A percentile compares a stretch with the other conserved stretches of the same genome.
Evolutionary conservation across 352 stramenopile genomes (phyloP).

Genomic region (Aphanomyces astaci): DNA sequence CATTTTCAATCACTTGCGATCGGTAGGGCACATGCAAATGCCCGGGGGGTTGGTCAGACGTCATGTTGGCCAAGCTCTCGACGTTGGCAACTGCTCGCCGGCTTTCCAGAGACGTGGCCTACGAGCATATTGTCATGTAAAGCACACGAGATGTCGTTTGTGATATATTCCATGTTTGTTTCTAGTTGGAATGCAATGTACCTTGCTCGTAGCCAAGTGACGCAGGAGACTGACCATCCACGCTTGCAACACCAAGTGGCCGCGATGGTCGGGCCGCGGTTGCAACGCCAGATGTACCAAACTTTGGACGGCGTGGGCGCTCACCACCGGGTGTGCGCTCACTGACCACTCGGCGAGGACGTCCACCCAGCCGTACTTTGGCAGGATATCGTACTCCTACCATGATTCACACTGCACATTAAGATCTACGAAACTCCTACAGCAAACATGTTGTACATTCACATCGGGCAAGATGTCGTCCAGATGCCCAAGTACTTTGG

Average conservation of each 20-base stretch:
- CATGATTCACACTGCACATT: background rate
- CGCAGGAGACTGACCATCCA: conserved; percentile 18
- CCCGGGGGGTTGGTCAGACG: conserved; percentile 63
- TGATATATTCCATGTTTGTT: too few relatives aligned
- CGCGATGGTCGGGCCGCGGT: conserved; percentile 1
- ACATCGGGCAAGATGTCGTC: conserved; percentile 11
- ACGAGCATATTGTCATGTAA: conserved; percentile 21
- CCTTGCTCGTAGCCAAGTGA: background rate
- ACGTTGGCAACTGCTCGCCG: conserved; percentile 71
- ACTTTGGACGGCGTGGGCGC: conserved; percentile 54
- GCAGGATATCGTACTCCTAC: conserved; percentile 59
- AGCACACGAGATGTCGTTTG: too few relatives aligned
- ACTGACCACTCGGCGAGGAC: conserved; percentile 66
- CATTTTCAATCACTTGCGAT: conserved; percentile 56
- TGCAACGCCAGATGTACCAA: conserved; percentile 56
- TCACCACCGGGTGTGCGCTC: conserved; percentile 44
- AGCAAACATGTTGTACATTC: background rate
- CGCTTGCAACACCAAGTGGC: conserved; percentile 2
- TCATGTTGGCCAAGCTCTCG: conserved; percentile 61
- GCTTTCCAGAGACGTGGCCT: conserved; percentile 47
- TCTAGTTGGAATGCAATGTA: background rate
- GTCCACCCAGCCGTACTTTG: conserved; percentile 73
- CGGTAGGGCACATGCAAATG: conserved; percentile 69
- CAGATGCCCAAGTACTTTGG: background rate
- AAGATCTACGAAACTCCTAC: background rate